Base-by-base conservation (phyloP, 495 filamentous ascomycete species). In the Podospora comata region DNA sequence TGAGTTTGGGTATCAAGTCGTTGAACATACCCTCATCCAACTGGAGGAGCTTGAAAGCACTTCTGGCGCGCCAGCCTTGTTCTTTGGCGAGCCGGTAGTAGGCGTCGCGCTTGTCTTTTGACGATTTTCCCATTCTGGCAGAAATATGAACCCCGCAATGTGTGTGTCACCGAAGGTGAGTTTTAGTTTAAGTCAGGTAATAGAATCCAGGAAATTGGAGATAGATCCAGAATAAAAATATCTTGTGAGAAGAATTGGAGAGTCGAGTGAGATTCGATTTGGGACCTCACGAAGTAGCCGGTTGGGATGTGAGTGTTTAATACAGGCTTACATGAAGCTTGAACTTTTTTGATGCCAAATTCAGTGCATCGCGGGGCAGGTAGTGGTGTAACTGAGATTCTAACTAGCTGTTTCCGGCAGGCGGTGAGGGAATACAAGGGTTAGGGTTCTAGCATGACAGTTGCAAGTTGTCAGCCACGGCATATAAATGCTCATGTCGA, bases 21-120 rank as follows among this genome's bases (percentile, higher is more conserved):
- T 65, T 39, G 19, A 20, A 34, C 64, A 62, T 69, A 85, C 85
- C 85, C 77, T 97, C 93, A 76, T 98, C 91, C 58, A 99, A 87
- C 76, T 99, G 95, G 30, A 99, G 87, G 56, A 99, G 85, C 76
- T 99, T 99, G 87, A 96, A 99, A 39, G 95, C 95, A 67, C 91
- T 94, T 62, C 95, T 90, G 18, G 95, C 95, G 28, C 95, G 92
- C 94, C 94, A 99, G 67, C 95, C 94, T 85, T 98, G 93, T 74
- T 99, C 95, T 81, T 99, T 99, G 4, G 95, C 95, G 7, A 99
- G 89, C 32, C 95, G 88, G 76, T 99, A 99, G 80, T 99, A 99
- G 64, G 93, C 92, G 76, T 99, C 95, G 61, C 95, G 91, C 82
- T 99, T 99, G 75, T 99, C 95, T 80, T 99, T 99, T 48, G 94